phyloP scores from a whole-genome alignment of 306 rosid genomes.

The Lathyrus aphaca region DNA sequence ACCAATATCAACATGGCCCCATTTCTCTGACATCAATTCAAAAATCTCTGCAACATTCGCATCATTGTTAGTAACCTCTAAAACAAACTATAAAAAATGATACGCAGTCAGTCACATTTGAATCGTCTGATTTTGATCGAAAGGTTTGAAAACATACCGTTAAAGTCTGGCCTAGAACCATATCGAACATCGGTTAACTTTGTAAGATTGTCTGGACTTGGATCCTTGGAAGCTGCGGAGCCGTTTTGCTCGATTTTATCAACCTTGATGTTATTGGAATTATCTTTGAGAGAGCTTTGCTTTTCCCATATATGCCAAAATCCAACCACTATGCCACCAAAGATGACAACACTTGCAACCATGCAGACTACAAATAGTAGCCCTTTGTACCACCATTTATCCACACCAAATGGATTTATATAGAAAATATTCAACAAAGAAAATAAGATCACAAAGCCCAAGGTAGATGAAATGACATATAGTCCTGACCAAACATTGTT shows the following conservation, averaged over 20 bases:
- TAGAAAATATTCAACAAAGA: conserved; percentile 58
- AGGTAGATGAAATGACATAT: conserved; percentile 66
- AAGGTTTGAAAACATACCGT: conserved; percentile 49
- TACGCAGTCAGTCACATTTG: too few species aligned
- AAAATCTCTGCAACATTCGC: conserved; percentile 62
- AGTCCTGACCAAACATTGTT: conserved; percentile 80
- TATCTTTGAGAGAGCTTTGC: conserved; percentile 39
- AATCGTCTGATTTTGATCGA: too few species aligned
- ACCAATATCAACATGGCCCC: conserved; percentile 76
- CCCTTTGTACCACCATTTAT: conserved; percentile 85
- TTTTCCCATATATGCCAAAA: conserved; percentile 80
- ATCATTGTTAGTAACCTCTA: conserved; percentile 19
- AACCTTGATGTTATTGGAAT: conserved; percentile 27
- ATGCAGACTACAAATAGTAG: conserved; percentile 65
- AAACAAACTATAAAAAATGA: background rate
- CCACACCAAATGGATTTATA: conserved; percentile 60
- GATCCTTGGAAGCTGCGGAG: conserved; percentile 38
- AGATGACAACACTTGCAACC: conserved; percentile 65
- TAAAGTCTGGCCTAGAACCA: conserved; percentile 82
- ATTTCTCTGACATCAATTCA: conserved; percentile 54
- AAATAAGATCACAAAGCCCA: conserved; percentile 63
- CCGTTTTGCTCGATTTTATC: conserved; percentile 37
- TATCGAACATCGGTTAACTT: conserved; percentile 50
- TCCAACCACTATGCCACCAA: conserved; percentile 76
- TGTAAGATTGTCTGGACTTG: conserved; percentile 30